Evolutionary conservation across 1,284 basidiomycete species (phyloP).

Genomic region (Leccinum pallidistipes): DNA sequence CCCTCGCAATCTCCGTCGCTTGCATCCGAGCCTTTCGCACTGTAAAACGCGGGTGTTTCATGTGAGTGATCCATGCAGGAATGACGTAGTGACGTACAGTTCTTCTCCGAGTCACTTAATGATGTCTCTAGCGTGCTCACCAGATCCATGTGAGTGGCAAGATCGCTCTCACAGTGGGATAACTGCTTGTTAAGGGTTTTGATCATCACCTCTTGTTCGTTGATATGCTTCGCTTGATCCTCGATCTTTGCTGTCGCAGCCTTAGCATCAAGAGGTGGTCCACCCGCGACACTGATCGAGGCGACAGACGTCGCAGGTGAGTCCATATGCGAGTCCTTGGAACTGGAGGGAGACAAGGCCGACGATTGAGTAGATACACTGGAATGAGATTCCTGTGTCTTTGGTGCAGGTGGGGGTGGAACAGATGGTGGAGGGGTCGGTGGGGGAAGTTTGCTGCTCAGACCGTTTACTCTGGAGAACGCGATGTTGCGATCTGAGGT

Average conservation of each 20-base stretch:
- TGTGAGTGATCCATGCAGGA: constrained; percentile 22
- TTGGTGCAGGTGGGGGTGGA: constrained; percentile 83
- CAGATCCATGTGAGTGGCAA: constrained; percentile 90
- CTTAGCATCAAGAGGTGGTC: constrained; percentile 52
- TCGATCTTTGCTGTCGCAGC: constrained; percentile 55
- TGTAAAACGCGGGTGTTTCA: constrained; percentile 31
- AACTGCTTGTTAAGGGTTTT: constrained; percentile 91
- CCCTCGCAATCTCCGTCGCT: constrained; percentile 81
- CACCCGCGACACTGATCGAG: constrained; percentile 32
- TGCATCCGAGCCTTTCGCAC: constrained; percentile 91
- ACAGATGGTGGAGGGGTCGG: constrained; percentile 86
- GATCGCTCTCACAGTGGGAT: constrained; percentile 85
- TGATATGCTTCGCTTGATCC: constrained; percentile 73
- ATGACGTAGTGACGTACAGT: constrained; percentile 55
- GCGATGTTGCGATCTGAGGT: constrained; percentile 54
- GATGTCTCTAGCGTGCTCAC: constrained; percentile 82
- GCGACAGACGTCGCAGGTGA: constrained; percentile 69
- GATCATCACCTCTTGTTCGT: constrained; percentile 87
- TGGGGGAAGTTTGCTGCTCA: constrained; percentile 80
- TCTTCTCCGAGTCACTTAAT: constrained; percentile 87
- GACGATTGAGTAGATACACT: constrained; percentile 60
- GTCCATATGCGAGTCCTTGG: constrained; percentile 64
- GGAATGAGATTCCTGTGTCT: constrained; percentile 47
- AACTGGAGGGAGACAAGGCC: constrained; percentile 48
- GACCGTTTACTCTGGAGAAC: constrained; percentile 55